Conservation (phyloP, 768 basidiomycete genomes). For the Udeniomyces megalosporus region DNA sequence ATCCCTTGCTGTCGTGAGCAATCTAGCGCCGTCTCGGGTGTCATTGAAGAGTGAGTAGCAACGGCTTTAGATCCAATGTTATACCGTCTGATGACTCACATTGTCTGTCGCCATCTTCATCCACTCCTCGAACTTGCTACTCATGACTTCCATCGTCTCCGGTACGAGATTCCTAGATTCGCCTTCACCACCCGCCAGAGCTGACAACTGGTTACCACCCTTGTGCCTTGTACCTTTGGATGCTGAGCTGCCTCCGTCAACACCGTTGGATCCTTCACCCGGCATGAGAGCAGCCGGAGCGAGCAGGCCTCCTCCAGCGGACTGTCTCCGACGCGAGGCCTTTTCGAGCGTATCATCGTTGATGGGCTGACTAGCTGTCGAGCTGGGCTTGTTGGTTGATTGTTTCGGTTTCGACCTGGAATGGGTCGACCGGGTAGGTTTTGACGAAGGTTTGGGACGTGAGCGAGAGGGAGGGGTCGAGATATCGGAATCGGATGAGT, state of each 20-base stretch:
- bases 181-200: background rate
- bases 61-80: no score
- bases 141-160: conserved; percentile 55
- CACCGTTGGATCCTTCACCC: background rate
- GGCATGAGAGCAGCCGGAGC: background rate
- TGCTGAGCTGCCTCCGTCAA: no score
- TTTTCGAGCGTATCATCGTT: conserved; percentile 6
- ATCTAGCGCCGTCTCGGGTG: no score
- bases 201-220: no score
- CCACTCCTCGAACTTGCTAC: conserved; percentile 93
- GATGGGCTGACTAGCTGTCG: background rate
- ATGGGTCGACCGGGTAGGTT: no score
- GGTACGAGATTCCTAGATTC: background rate
- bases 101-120: conserved; percentile 99
- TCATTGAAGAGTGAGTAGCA: no score
- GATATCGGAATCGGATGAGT: background rate
- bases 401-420: no score
- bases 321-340: background rate
- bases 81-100: no score
- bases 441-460: background rate
- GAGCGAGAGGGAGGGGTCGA: background rate
- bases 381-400: background rate
- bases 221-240: no score
- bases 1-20: no score
- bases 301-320: background rate